Percentiles rank a stretch among this genome's conserved stretches.
Conservation (phyloP, 495 filamentous ascomycete genomes). For the Aspergillus nanangensis region DNA sequence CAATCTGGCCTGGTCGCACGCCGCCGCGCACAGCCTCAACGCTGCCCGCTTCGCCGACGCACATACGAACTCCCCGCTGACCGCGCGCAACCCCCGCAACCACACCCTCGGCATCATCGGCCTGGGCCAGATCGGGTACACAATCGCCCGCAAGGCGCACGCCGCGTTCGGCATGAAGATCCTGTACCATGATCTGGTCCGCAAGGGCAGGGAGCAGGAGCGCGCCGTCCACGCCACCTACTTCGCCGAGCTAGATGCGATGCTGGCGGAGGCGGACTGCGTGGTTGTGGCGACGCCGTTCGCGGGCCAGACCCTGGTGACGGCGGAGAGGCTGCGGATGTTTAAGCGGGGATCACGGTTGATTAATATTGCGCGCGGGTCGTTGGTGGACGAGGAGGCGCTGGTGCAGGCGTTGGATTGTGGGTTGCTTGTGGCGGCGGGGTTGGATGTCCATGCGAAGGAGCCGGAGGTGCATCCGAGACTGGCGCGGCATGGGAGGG, state of each 20-base stretch:
- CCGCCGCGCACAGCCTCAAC: slow-evolving; percentile 30
- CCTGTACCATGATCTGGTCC: slow-evolving; percentile 60
- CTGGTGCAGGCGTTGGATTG: slow-evolving; percentile 58
- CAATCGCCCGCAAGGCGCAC: slow-evolving; percentile 59
- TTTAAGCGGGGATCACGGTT: slow-evolving; percentile 57
- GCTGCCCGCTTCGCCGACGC: slow-evolving; percentile 47
- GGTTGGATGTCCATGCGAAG: slow-evolving; percentile 64
- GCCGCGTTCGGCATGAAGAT: slow-evolving; percentile 63
- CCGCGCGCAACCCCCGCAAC: slow-evolving; percentile 46
- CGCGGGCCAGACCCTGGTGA: slow-evolving; percentile 53
- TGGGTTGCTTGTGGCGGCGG: slow-evolving; percentile 48
- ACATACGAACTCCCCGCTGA: slow-evolving; percentile 51
- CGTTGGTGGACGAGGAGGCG: slow-evolving; percentile 65
- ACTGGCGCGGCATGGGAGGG: slow-evolving; percentile 47
- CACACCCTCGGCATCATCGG: slow-evolving; percentile 58
- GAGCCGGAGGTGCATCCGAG: slow-evolving; percentile 46
- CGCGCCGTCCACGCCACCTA: slow-evolving; percentile 40
- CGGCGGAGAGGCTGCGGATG: slow-evolving; percentile 39
- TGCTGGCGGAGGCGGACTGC: slow-evolving; percentile 58
- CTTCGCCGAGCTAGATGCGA: slow-evolving; percentile 43
- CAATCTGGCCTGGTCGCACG: slow-evolving; percentile 55
- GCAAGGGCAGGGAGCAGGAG: slow-evolving; percentile 40
- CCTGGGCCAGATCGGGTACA: slow-evolving; percentile 64
- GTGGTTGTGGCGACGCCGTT: slow-evolving; percentile 65
- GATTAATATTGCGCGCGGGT: slow-evolving; percentile 70